Base-by-base conservation (phyloP, 1,284 basidiomycete genomes). In the Kalmanozyma brasiliensis region DNA sequence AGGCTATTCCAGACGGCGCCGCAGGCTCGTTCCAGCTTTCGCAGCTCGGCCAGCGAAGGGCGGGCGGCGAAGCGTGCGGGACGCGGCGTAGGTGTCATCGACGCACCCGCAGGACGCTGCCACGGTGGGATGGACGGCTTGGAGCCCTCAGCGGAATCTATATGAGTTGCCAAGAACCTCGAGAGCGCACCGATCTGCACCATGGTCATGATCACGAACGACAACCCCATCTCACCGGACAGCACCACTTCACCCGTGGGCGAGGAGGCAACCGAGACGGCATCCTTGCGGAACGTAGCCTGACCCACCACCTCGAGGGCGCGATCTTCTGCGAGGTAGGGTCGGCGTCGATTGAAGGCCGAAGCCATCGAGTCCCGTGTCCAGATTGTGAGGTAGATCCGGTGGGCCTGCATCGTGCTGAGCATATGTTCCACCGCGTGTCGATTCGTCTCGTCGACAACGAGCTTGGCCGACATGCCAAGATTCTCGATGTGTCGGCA, bases 101-200 rank as follows among this genome's bases (percentile, higher is more conserved):
- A 53, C 4, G 56, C 33, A 17, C 57, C 60, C 8, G 48, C 47
- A 9, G 59, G 63, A 30, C 56, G 52, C 42, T 67, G 64, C 60
- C 63, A 67, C 2, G 64, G 34, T 14, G 64, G 63, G 8, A 63
- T 60, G 24, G 59, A 59, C 23, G 67, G 61, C 46, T 60, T 60
- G 26, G 33, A 20, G 17, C 61, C 52, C 8, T 65, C 52, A 19
- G 63, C 51, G 23, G 43, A 40, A 36, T 78, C 72, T 23, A 78
- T 68, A 37, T 76, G 74, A 14, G 60, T 69, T 9, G 56, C 66
- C 35, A 76, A 40, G 43, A 78, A 78, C 11, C 76, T 55, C 13
- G 76, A 69, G 1, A 78, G 66, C 1, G 74, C 76, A 6, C 76
- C 76, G n/a, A 78, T 67, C 57, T 78, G 76, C 37, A 76, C 59